Conservation (phyloP, 2,329 filamentous ascomycete species). For the Xylariaceae sp. region DNA sequence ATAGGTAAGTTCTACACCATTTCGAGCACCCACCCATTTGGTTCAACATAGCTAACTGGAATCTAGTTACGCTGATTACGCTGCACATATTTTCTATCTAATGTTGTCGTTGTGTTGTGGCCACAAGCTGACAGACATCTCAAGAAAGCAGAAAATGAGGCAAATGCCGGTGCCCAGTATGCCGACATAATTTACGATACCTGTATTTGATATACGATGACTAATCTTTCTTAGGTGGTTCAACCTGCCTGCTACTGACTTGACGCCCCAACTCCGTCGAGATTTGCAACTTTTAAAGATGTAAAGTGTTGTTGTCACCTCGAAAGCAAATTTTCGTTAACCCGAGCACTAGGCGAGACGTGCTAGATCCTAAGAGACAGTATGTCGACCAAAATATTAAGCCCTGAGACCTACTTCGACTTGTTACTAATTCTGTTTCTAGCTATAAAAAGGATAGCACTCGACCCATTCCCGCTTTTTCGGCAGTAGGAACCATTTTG, state of each 20-base stretch:
- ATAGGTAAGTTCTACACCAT: conserved; percentile 22
- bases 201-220: neutral
- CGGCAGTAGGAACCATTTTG: conserved; percentile 86
- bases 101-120: neutral
- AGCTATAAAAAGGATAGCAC: conserved; percentile 82
- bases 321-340: conserved; percentile 65
- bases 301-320: neutral
- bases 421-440: neutral
- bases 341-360: too few relatives aligned
- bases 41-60: conserved; percentile 45
- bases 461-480: conserved; percentile 79
- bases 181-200: neutral
- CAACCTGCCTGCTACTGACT: conserved; percentile 80
- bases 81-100: neutral
- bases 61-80: conserved; percentile 77
- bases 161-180: conserved; percentile 74
- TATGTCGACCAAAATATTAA: conserved; percentile 38
- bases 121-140: conserved; percentile 24
- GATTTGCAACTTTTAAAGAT: conserved; percentile 78
- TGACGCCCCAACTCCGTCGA: conserved; percentile 85
- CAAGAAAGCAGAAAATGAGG: conserved; percentile 40
- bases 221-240: conserved; percentile 68
- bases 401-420: too few relatives aligned
- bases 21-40: neutral
- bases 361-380: conserved; percentile 78